Conservation (phyloP, 2,329 filamentous ascomycete species). For the Paecilomyces dactylethromorphus region DNA sequence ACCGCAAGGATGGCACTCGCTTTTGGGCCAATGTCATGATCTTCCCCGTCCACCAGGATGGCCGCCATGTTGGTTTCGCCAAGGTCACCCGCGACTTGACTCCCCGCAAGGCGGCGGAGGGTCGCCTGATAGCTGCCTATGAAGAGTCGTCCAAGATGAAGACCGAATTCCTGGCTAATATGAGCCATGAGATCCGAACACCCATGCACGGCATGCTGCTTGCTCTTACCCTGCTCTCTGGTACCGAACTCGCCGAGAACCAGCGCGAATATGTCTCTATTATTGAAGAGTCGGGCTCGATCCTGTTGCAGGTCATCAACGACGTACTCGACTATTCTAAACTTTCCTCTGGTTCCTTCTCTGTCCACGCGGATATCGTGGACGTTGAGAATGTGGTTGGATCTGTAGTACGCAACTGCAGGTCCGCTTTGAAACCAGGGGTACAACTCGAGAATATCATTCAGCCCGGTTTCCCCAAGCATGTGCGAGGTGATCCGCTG, state of each 20-base stretch:
- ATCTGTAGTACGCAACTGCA: constrained; percentile 46
- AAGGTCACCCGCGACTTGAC: constrained; percentile 55
- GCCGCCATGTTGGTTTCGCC: constrained; percentile 50
- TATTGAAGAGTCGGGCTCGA: constrained; percentile 53
- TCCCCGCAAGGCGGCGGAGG: constrained; percentile 49
- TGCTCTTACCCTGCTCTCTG: constrained; percentile 52
- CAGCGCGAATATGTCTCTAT: constrained; percentile 53
- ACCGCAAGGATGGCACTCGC: constrained; percentile 50
- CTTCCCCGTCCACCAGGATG: constrained; percentile 48
- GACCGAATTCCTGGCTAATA: constrained; percentile 56
- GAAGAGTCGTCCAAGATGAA: constrained; percentile 59
- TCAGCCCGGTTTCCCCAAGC: constrained; percentile 42
- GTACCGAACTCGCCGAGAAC: constrained; percentile 46
- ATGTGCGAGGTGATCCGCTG: constrained; percentile 51
- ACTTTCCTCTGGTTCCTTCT: constrained; percentile 53
- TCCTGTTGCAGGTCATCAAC: constrained; percentile 57
- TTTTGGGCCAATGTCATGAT: constrained; percentile 59
- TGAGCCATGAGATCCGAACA: constrained; percentile 59
- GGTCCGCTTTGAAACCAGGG: constrained; percentile 40
- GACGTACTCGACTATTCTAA: constrained; percentile 64
- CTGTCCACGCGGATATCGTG: constrained; percentile 49
- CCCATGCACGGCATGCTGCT: constrained; percentile 59
- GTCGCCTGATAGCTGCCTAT: constrained; percentile 50
- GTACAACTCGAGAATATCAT: constrained; percentile 42
- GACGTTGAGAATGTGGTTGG: constrained; percentile 39